Conservation (phyloP, 768 basidiomycete species). For the Lactifluus echinatus region DNA sequence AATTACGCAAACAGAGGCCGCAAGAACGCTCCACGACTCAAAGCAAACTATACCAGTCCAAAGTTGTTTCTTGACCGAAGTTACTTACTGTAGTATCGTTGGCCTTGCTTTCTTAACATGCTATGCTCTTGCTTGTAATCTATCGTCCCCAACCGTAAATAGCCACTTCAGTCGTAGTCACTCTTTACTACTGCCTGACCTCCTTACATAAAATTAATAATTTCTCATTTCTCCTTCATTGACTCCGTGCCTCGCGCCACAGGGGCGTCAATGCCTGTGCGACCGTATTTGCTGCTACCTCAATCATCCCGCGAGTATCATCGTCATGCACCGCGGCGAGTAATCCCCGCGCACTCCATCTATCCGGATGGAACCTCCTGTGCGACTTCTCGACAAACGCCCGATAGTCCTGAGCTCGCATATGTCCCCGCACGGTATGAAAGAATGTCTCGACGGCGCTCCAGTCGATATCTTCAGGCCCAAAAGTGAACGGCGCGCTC, state of each 20-base stretch:
- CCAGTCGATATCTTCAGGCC: constrained; percentile 64
- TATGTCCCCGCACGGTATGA: constrained; percentile 37
- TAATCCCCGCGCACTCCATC: constrained; percentile 64
- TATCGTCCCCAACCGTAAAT: too few relatives aligned
- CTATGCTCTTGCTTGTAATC: background rate
- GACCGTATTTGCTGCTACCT: constrained; percentile 64
- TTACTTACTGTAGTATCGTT: too few relatives aligned
- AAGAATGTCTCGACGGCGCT: constrained; percentile 66
- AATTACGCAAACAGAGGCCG: constrained; percentile 2
- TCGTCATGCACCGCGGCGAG: constrained; percentile 51
- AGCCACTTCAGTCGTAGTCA: background rate
- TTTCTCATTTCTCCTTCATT: constrained; percentile 18
- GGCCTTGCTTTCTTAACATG: background rate
- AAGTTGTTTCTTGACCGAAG: background rate
- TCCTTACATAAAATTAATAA: constrained; percentile 2
- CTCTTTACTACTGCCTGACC: background rate
- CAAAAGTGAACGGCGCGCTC: constrained; percentile 40
- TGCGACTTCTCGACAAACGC: constrained; percentile 61
- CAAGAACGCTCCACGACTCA: background rate
- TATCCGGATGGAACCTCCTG: constrained; percentile 69
- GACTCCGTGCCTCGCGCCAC: constrained; percentile 40
- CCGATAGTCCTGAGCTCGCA: constrained; percentile 56
- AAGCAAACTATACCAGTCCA: background rate
- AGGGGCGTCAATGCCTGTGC: constrained; percentile 67
- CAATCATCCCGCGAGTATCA: constrained; percentile 47